Percentiles rank a stretch among this genome's conserved stretches.
These are phyloP conservation scores for Fusarium graminum DNA, from an alignment of 2,329 filamentous ascomycete genomes.

Conservation along the genomic window DNA sequence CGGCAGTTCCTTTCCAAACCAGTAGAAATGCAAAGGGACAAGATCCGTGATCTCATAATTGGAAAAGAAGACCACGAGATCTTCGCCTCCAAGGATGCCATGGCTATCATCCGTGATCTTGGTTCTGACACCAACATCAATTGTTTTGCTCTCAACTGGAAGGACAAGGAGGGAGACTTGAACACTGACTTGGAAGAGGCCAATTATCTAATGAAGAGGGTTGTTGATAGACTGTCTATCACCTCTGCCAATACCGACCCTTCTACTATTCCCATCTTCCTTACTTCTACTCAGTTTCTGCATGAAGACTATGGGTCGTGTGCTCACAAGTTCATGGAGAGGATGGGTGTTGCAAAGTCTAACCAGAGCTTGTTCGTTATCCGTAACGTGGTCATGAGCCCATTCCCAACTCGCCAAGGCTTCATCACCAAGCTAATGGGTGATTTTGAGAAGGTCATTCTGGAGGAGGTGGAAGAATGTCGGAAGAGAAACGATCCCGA, in stretches of 20 bases:
- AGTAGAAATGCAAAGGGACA: slow-evolving; percentile 54
- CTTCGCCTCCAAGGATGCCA: slow-evolving; percentile 51
- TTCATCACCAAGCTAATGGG: slow-evolving; percentile 56
- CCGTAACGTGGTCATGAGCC: slow-evolving; percentile 63
- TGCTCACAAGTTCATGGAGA: slow-evolving; percentile 56
- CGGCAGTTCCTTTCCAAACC: slow-evolving; percentile 37
- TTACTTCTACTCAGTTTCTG: slow-evolving; percentile 60
- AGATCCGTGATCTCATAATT: slow-evolving; percentile 57
- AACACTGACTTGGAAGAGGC: slow-evolving; percentile 57
- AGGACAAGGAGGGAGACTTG: slow-evolving; percentile 53
- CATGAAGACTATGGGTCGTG: slow-evolving; percentile 58
- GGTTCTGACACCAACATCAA: slow-evolving; percentile 64
- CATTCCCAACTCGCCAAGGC: slow-evolving; percentile 56
- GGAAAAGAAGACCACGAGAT: slow-evolving; percentile 55
- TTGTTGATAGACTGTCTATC: slow-evolving; percentile 59
- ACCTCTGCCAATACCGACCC: slow-evolving; percentile 56
- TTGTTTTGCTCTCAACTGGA: slow-evolving; percentile 60
- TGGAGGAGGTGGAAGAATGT: slow-evolving; percentile 49
- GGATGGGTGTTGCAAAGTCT: slow-evolving; percentile 54
- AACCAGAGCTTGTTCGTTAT: slow-evolving; percentile 58
- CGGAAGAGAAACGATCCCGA: slow-evolving; percentile 54
- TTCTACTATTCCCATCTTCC: slow-evolving; percentile 57
- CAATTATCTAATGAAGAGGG: slow-evolving; percentile 61
- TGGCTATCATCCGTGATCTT: slow-evolving; percentile 56
- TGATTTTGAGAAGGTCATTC: slow-evolving; percentile 51